A percentile compares a stretch with the other conserved stretches of the same genome.
Conservation (phyloP, 2,329 filamentous ascomycete species). For the Paecilomyces variotii region DNA sequence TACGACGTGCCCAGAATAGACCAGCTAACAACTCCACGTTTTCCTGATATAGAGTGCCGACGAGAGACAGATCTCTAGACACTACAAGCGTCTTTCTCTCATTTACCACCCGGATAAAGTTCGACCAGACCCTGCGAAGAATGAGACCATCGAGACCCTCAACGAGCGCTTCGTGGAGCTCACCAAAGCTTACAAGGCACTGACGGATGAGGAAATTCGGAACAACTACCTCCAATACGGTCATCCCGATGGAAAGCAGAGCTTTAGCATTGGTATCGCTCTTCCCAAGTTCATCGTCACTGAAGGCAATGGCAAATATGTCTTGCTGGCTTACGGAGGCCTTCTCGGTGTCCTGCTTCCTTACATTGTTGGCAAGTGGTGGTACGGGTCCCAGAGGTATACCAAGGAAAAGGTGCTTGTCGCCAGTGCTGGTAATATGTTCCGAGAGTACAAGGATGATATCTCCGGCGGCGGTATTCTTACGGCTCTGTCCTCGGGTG, state of each 20-base stretch:
- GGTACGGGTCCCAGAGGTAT: slow-evolving; percentile 90
- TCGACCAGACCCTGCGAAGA: slow-evolving; percentile 72
- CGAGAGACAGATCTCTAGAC: slow-evolving; percentile 86
- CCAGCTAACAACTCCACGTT: background rate
- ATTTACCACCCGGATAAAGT: slow-evolving; percentile 92
- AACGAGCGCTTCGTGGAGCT: slow-evolving; percentile 90
- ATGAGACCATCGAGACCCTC: slow-evolving; percentile 76
- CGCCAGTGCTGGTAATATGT: slow-evolving; percentile 88
- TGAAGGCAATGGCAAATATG: slow-evolving; percentile 91
- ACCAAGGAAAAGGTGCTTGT: slow-evolving; percentile 92
- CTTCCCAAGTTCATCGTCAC: slow-evolving; percentile 87
- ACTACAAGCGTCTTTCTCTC: slow-evolving; percentile 79
- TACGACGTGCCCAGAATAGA: background rate
- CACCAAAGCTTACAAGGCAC: slow-evolving; percentile 94
- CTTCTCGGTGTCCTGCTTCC: slow-evolving; percentile 85
- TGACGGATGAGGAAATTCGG: slow-evolving; percentile 93
- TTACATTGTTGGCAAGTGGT: slow-evolving; percentile 93
- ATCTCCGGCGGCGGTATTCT: slow-evolving; percentile 75
- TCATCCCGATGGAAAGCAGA: slow-evolving; percentile 96
- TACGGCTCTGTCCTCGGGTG: slow-evolving; percentile 71
- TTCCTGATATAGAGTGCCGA: slow-evolving; percentile 57
- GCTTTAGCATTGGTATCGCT: slow-evolving; percentile 94
- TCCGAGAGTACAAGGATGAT: slow-evolving; percentile 82
- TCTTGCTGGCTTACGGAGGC: slow-evolving; percentile 79
- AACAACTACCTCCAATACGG: slow-evolving; percentile 96